These are phyloP conservation scores for Erodium chrysanthum DNA, from an alignment of 441 rosid species.

Conservation along the genomic window DNA sequence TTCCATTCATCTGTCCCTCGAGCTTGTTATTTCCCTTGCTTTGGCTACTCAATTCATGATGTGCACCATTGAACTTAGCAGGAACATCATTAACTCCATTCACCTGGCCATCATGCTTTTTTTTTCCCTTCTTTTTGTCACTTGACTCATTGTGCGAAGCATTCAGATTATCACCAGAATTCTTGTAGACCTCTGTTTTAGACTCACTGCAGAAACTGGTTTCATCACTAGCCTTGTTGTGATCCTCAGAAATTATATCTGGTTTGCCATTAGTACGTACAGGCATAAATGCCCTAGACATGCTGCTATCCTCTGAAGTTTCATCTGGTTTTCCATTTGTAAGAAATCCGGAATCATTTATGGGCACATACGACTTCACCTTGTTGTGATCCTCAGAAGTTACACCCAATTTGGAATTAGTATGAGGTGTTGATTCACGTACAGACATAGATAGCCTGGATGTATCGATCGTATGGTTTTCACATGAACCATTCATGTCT, in stretches of 20 bases:
- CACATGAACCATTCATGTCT: constrained; percentile 27
- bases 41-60: too few relatives aligned
- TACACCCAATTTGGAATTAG: neutral
- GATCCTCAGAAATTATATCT: constrained; percentile 19
- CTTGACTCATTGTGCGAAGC: neutral
- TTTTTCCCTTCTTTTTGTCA: constrained; percentile 20
- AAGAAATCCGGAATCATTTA: neutral
- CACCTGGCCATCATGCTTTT: constrained; percentile 19
- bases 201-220: constrained; percentile 21
- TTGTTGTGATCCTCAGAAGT: too few relatives aligned
- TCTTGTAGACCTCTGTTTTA: constrained; percentile 24
- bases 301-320: constrained; percentile 22
- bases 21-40: neutral
- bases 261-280: constrained; percentile 33
- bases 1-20: constrained; percentile 26
- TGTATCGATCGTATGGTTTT: constrained; percentile 23
- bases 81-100: neutral
- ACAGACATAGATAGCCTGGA: constrained; percentile 23
- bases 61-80: too few relatives aligned
- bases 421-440: constrained; percentile 24
- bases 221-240: constrained; percentile 20
- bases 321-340: constrained; percentile 15
- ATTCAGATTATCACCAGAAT: constrained; percentile 23
- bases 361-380: neutral
- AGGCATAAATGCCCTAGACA: constrained; percentile 20